Evolutionary conservation across 139 green algal species (phyloP).

Genomic region (Coelastrella sp.): DNA sequence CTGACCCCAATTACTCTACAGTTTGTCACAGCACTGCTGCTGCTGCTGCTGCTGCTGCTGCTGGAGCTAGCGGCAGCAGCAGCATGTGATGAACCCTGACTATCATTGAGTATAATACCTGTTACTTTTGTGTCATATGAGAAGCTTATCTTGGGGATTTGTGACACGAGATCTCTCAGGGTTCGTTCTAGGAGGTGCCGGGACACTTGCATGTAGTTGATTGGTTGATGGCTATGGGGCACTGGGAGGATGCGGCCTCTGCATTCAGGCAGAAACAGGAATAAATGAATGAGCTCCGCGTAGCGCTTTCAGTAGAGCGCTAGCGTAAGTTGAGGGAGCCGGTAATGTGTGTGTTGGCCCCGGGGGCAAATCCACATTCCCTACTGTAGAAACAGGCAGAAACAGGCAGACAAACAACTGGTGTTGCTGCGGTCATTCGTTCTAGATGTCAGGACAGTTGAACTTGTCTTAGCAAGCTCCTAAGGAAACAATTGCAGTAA

Average conservation of each 20-base stretch:
- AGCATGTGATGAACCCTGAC: too few species aligned
- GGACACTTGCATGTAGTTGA: background rate
- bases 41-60: background rate
- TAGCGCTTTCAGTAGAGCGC: too few species aligned
- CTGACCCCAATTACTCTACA: background rate
- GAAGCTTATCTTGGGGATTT: background rate
- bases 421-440: too few species aligned
- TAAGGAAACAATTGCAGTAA: too few species aligned
- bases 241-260: background rate
- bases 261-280: background rate
- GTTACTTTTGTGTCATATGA: background rate
- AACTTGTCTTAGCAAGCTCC: too few species aligned
- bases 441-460: too few species aligned
- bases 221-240: background rate
- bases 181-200: conserved; percentile 19
- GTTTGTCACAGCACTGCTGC: background rate
- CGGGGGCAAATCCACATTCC: too few species aligned
- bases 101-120: background rate
- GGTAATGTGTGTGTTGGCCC: too few species aligned
- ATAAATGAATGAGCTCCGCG: background rate
- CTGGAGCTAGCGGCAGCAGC: background rate
- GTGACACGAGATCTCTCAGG: background rate
- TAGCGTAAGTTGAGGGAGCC: too few species aligned
- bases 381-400: too few species aligned
- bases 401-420: too few species aligned